Conservation (phyloP, 345 rosid species). For the Linum lewisii region DNA sequence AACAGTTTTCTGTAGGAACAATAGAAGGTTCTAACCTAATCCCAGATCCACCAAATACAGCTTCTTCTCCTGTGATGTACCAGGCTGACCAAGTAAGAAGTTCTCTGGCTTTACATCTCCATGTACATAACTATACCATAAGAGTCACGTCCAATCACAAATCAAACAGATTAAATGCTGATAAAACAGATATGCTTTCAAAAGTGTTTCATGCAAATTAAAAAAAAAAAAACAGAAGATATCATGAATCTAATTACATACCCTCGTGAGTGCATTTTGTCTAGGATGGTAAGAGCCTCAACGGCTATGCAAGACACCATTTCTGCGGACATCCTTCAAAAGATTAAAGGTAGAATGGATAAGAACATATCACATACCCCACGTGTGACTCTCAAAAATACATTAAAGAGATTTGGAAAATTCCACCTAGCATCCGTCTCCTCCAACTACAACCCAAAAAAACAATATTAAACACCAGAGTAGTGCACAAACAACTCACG, state of each 20-base stretch:
- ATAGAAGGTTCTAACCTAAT: slow-evolving; percentile 18
- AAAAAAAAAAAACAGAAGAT: background rate
- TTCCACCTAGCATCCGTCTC: background rate
- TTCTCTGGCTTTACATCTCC: slow-evolving; percentile 33
- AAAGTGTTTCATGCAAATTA: background rate
- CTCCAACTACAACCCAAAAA: too few relatives aligned
- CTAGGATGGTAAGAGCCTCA: slow-evolving; percentile 25
- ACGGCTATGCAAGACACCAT: slow-evolving; percentile 32
- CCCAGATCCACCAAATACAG: slow-evolving; percentile 27
- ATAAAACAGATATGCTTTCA: background rate
- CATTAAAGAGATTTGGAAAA: background rate
- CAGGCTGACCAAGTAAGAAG: slow-evolving; percentile 29
- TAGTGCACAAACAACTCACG: slow-evolving; percentile 16
- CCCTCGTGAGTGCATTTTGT: slow-evolving; percentile 29
- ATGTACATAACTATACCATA: slow-evolving; percentile 22
- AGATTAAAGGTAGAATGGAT: background rate
- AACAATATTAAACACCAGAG: background rate
- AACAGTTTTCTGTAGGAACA: background rate
- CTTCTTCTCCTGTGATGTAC: slow-evolving; percentile 25
- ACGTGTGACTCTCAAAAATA: background rate
- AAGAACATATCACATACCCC: background rate
- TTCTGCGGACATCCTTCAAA: slow-evolving; percentile 23
- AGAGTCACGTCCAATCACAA: background rate
- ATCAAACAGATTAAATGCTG: background rate
- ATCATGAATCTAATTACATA: slow-evolving; percentile 4